Base-by-base conservation (phyloP, 805 yeast species). In the Candida vaughaniae region DNA sequence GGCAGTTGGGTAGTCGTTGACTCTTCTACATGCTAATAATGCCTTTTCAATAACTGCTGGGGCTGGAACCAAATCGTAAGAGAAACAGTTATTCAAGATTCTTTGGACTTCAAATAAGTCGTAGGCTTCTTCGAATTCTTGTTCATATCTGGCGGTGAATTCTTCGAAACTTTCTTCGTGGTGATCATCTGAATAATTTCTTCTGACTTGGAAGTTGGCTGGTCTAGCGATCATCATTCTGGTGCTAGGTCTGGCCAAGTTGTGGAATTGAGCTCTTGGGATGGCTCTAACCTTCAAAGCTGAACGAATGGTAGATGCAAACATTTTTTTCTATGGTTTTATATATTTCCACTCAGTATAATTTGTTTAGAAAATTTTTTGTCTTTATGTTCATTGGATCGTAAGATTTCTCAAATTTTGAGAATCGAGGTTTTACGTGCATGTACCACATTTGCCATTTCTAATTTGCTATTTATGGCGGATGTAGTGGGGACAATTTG, bases 1-100 rank as follows among this genome's bases (percentile, higher is more conserved):
- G 39, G 99, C 99, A 43, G 98, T 90, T 45, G 99, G 96, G 72
- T 87, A 87, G 73, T 93, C 99, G 70, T 93, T 88, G 52, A 93
- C 98, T 73, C 98, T 87, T 82, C 99, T 90, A 55, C 97, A 90
- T 32, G 99, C 99, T 72, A 86, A 82, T 62, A 93, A 77, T 33
- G 99, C 99, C 70, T 85, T 86, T 71, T 87, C 96, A 59, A 93
- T 77, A 46, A 93, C 98, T 45, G 85, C 79, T 51, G 99, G 99
- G 20, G 99, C 91, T 51, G 99, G 99, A 39, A 93, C 99, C 67
- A 93, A 80, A 71, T 93, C 99, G 75, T 93, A 93, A 11, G 98
- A 86, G 75, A 93, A 93, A 69, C 95, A 89, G 75, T 93, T 93
- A 82, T 95, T 93, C 63, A 93, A 79, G 45, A 93, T 90, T 76